Percentiles rank a stretch among this genome's conserved stretches.
Conservation (phyloP, 768 basidiomycete species). For the Psilocybe sp. region DNA sequence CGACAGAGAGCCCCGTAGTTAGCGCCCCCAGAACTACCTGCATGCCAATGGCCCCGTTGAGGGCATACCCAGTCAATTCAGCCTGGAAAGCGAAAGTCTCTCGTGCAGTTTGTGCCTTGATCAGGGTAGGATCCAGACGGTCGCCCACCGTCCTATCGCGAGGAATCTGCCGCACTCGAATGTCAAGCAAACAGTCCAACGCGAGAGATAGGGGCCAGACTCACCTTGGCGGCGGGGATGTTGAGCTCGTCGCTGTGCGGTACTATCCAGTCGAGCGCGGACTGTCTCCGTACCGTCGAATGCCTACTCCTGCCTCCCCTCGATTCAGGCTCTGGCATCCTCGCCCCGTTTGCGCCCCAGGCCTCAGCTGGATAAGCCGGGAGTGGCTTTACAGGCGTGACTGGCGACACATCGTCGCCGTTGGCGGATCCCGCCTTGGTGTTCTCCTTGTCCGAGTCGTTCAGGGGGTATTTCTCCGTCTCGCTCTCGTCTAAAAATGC, state of each 20-base stretch:
- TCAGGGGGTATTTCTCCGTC: too few relatives aligned
- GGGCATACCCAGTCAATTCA: slow-evolving; percentile 30
- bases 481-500: too few relatives aligned
- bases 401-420: too few relatives aligned
- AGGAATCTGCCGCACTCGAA: background rate
- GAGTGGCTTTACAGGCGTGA: too few relatives aligned
- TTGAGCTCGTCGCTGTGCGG: background rate
- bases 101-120: slow-evolving; percentile 42
- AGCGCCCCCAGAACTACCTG: slow-evolving; percentile 66
- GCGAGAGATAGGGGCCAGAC: background rate
- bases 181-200: background rate
- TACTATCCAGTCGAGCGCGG: slow-evolving; percentile 10
- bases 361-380: too few relatives aligned
- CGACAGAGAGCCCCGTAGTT: slow-evolving; percentile 60
- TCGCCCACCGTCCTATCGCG: slow-evolving; percentile 42
- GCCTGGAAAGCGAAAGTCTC: slow-evolving; percentile 47
- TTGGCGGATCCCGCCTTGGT: too few relatives aligned
- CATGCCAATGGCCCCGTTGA: slow-evolving; percentile 53
- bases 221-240: background rate
- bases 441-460: too few relatives aligned
- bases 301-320: too few relatives aligned
- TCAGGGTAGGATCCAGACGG: slow-evolving; percentile 53
- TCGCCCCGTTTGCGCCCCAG: too few relatives aligned
- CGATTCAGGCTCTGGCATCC: too few relatives aligned
- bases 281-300: background rate